A percentile compares a stretch with the other conserved stretches of the same genome.
These are phyloP conservation scores for Apiospora aurea DNA, from an alignment of 2,329 filamentous ascomycete species.

Conservation along the genomic window DNA sequence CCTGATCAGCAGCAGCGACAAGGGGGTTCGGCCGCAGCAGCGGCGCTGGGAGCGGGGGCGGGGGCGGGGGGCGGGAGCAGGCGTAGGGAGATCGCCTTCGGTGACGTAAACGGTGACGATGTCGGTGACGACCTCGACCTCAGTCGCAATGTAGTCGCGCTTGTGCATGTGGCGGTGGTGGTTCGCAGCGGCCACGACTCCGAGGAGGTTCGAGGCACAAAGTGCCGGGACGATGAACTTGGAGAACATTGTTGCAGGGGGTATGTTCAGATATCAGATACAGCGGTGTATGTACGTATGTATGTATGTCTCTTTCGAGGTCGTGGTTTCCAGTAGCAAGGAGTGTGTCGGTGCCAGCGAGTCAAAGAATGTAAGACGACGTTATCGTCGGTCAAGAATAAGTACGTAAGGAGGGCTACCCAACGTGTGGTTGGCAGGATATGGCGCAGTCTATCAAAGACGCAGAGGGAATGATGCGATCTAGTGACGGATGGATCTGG, in stretches of 20 bases:
- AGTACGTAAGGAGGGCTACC: not conserved
- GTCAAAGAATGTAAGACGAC: conserved; percentile 22
- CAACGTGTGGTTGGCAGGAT: conserved; percentile 4
- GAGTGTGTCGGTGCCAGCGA: conserved; percentile 27
- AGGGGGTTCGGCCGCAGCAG: not conserved
- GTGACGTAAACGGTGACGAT: conserved; percentile 40
- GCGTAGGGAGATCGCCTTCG: conserved; percentile 31
- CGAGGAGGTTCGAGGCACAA: conserved; percentile 39
- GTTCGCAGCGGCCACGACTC: conserved; percentile 35
- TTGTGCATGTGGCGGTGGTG: conserved; percentile 41
- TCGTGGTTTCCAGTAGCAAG: conserved; percentile 24
- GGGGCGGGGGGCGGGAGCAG: conserved; percentile 26
- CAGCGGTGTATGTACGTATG: not conserved
- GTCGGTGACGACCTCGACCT: conserved; percentile 41
- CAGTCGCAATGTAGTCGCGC: conserved; percentile 39
- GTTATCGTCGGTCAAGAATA: conserved; percentile 16
- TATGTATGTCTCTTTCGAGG: conserved; percentile 18
- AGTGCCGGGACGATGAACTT: conserved; percentile 42
- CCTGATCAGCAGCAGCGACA: not conserved
- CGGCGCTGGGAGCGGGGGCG: conserved; percentile 25
- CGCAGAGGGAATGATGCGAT: conserved; percentile 38
- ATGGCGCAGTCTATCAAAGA: conserved; percentile 41
- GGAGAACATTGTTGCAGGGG: conserved; percentile 41
- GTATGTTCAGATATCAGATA: conserved; percentile 28
- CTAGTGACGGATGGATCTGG: conserved; percentile 31